Evolutionary conservation across 208 protist genomes (phyloP), one percentile per base, ranked within the genome.

Genomic region (Porcisia hertigi): DNA sequence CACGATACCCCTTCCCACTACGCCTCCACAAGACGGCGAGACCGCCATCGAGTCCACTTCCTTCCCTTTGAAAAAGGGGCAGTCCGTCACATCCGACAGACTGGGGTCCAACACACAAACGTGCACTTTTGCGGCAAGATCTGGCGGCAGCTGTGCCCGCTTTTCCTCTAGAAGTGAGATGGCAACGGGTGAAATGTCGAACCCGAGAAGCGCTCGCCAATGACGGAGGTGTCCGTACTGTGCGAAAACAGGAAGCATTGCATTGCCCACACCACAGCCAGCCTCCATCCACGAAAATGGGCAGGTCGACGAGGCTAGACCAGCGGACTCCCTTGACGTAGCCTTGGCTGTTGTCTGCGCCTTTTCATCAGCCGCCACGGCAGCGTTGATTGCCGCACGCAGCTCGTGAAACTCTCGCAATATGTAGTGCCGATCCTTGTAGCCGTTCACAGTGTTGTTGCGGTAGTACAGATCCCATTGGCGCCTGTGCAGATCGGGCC

Each of bases 221-320:
- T 81, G 83, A 23, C 79, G 57, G 20, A 97, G 74, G 62, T 92
- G 60, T 8, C 93, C 87, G 71, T 95, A 94, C 70, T 92, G 81
- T 39, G 92, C 81, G 18, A 98, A 82, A 60, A 99, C 75, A 8
- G 97, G 96, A 57, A 98, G 81, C 67, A 97, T 86, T 2, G 97
- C 94, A 73, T 98, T 98, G 12, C 97, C 97, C 45, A 98, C 97
- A n/a, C 97, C 97, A 86, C 97, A 99, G 11, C 97, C 97, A 4
- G 91, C 88, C 79, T 99, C 96, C 85, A 98, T 88, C 89, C 90
- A 95, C 34, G 83, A 74, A 58, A 90, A 90, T 16, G 71, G 49
- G 14, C 63, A 52, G 9, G 64, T 14, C 8, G 57, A 58, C 18
- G 34, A 64, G 30, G 36, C 49, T 20, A n/a, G 20, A 41, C 23